Base-by-base conservation (phyloP, 2,329 filamentous ascomycete species). In the Juglanconis oblonga region DNA sequence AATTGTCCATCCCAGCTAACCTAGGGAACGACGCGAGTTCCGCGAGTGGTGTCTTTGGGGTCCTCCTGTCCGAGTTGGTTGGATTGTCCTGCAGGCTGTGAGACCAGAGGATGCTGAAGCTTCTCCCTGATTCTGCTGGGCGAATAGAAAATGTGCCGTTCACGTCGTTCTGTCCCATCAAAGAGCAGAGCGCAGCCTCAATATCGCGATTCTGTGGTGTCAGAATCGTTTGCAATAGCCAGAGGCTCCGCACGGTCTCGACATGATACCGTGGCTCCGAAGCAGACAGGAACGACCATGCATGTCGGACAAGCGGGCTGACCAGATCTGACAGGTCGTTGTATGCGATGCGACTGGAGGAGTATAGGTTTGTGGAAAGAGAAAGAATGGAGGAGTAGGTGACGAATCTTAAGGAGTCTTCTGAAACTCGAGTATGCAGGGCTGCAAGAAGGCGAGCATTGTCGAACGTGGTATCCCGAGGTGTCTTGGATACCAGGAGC, bases 221-320 rank as follows among this genome's bases (percentile, higher is more conserved):
- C 11, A 96, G 82, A 1, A 87, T 83, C 31, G 82, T 84, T 67
- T 98, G 92, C 55, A 99, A 77, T 65, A 92, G 87, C 91, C 95
- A 96, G 44, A 99, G 77, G 66, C 87, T 89, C 59, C 90, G 87
- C 8, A 96, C 91, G 17, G 92, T 88, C 76, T 99, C 96, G 36
- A 99, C 93, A 69, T 98, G 95, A 66, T 94, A 96, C 70, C 97
- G 97, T 0, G 93, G 92, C 64, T 88, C 87, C 11, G 87, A 81
- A n/a, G 91, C 88, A 0, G 92, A 90, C 44, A 99, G 76, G 68
- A 91, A 92, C 5, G 78, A 73, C 95, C 95, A 99, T 0, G 94
- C 81, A 58, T 88, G 83, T 1, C 79, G 79, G 14, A 95, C 87
- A 29, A 98, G 76, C 33, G 84, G 81, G 24, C 85, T 80, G 5